These are phyloP conservation scores for Colletotrichum sp. DNA, from an alignment of 2,329 filamentous ascomycete species.

Conservation along the genomic window DNA sequence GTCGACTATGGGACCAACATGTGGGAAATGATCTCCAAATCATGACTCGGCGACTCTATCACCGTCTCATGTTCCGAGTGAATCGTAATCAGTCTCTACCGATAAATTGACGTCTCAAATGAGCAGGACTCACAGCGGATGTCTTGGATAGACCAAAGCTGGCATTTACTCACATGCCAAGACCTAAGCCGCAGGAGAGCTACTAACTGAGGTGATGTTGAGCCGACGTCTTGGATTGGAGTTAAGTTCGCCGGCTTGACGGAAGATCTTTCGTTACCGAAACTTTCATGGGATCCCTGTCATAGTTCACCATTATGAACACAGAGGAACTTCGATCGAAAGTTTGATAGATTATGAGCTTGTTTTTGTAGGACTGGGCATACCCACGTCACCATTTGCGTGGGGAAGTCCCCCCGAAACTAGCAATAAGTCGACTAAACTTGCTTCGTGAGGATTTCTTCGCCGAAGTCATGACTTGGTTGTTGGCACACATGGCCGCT, in stretches of 20 bases:
- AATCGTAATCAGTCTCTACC: background rate
- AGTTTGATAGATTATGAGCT: background rate
- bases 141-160: background rate
- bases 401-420: background rate
- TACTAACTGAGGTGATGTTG: background rate
- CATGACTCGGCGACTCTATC: background rate
- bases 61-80: background rate
- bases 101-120: background rate
- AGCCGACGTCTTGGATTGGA: background rate
- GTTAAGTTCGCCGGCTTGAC: background rate
- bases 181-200: background rate
- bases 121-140: background rate
- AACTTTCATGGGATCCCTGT: background rate
- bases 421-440: background rate
- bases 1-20: background rate
- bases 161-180: background rate
- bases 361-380: background rate
- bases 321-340: background rate
- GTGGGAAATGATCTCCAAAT: background rate
- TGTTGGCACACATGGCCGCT: background rate
- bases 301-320: background rate
- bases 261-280: background rate
- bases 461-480: background rate
- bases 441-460: background rate
- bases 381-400: background rate